These are phyloP conservation scores for Striga hermonthica DNA, from an alignment of 305 asterid species.

Conservation along the genomic window DNA sequence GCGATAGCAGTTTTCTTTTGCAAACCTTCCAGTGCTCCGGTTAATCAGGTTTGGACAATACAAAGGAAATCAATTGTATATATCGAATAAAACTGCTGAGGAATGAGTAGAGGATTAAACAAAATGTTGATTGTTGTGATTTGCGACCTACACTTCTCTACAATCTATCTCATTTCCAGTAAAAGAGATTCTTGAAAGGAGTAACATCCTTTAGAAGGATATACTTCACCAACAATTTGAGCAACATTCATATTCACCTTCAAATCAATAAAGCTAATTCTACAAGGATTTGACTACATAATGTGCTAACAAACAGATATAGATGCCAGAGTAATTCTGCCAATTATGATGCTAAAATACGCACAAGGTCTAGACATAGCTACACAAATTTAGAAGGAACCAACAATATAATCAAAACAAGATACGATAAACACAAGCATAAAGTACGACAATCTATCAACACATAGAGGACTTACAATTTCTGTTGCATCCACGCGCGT, in stretches of 20 bases:
- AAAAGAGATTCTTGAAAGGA: neutral
- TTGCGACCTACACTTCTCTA: neutral
- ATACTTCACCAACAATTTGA: neutral
- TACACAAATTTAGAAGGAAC: neutral
- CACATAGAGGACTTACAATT: conserved; percentile 48
- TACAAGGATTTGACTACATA: neutral
- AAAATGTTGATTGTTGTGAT: neutral
- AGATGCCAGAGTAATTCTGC: neutral
- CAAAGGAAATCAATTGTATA: too few relatives aligned
- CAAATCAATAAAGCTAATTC: neutral
- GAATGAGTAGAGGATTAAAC: neutral
- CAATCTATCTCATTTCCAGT: neutral
- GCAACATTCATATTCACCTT: neutral
- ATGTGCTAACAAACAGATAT: neutral
- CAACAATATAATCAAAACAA: neutral
- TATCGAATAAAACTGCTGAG: neutral
- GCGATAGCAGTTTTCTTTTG: too few relatives aligned
- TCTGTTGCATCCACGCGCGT: conserved; percentile 95
- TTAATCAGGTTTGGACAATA: too few relatives aligned
- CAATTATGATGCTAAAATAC: neutral
- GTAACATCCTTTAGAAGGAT: neutral
- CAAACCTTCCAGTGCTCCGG: too few relatives aligned
- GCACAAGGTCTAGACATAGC: neutral
- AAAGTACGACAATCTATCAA: neutral
- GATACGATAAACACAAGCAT: neutral